Evolutionary conservation across 2,329 filamentous ascomycete species (phyloP).

Genomic region (Exophiala lecanii-corni): DNA sequence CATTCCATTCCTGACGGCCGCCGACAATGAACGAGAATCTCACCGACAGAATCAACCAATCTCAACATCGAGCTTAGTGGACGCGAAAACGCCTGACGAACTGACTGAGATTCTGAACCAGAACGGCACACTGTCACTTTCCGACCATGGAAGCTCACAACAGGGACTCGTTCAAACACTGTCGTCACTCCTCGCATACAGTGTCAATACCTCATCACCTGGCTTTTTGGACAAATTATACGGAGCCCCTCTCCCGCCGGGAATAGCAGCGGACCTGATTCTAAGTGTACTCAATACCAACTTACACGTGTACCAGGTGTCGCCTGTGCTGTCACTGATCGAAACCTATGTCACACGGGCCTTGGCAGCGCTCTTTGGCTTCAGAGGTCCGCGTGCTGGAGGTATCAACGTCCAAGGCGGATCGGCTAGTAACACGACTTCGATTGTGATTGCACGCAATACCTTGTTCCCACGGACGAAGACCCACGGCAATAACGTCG

Average conservation of each 20-base stretch:
- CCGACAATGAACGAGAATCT: constrained; percentile 33
- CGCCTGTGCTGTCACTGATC: constrained; percentile 78
- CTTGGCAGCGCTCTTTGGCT: constrained; percentile 72
- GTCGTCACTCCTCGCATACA: constrained; percentile 69
- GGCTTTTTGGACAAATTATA: constrained; percentile 96
- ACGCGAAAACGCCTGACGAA: constrained; percentile 56
- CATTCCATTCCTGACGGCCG: constrained; percentile 41
- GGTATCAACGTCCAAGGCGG: constrained; percentile 77
- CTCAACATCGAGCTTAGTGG: constrained; percentile 56
- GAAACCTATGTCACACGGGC: constrained; percentile 75
- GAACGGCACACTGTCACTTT: constrained; percentile 42
- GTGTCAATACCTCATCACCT: constrained; percentile 98
- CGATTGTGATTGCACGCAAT: constrained; percentile 83
- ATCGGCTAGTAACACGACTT: constrained; percentile 76
- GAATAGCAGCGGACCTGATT: constrained; percentile 77
- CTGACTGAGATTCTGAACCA: constrained; percentile 49
- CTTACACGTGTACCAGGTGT: constrained; percentile 89
- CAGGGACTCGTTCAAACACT: constrained; percentile 70
- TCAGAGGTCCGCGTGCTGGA: constrained; percentile 62
- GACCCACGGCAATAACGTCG: constrained; percentile 57
- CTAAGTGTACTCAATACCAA: constrained; percentile 89
- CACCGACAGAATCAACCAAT: constrained; percentile 40
- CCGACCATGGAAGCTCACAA: constrained; percentile 57
- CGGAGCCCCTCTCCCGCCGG: constrained; percentile 81
- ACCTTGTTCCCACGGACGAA: constrained; percentile 77